Evolutionary conservation across 2,329 filamentous ascomycete species (phyloP).

Genomic region (Coleophoma eucalyptorum): DNA sequence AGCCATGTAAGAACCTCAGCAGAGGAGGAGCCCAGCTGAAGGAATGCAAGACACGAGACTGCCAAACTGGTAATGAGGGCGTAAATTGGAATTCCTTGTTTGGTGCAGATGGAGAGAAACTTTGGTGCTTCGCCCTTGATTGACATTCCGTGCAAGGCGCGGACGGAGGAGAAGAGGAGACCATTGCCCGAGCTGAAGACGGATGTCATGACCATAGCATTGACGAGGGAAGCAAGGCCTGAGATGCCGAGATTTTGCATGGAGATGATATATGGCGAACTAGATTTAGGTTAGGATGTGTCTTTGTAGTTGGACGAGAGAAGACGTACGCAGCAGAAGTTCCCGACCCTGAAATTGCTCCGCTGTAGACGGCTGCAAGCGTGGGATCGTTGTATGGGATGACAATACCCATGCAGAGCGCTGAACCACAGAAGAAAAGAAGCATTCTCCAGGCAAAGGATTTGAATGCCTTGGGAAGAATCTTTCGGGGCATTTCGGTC

Average conservation of each 20-base stretch:
- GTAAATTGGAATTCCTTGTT: conserved; percentile 33
- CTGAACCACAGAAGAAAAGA: conserved; percentile 65
- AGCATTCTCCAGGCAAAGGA: conserved; percentile 69
- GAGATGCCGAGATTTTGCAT: conserved; percentile 62
- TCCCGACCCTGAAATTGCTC: conserved; percentile 44
- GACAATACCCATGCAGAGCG: conserved; percentile 60
- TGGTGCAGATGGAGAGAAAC: conserved; percentile 19
- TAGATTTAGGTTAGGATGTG: background rate
- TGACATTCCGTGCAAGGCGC: conserved; percentile 65
- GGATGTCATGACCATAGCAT: conserved; percentile 63
- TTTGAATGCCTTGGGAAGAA: conserved; percentile 66
- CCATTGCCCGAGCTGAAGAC: conserved; percentile 58
- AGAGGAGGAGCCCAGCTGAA: conserved; percentile 52
- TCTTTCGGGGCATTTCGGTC: conserved; percentile 55
- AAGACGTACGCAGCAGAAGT: conserved; percentile 33
- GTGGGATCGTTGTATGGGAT: conserved; percentile 58
- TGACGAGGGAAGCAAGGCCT: conserved; percentile 62
- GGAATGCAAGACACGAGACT: conserved; percentile 66
- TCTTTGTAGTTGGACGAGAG: background rate
- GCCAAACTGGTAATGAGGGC: conserved; percentile 62
- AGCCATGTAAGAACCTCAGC: conserved; percentile 32
- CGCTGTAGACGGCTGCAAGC: conserved; percentile 46
- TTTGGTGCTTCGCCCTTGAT: conserved; percentile 59
- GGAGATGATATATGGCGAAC: conserved; percentile 40
- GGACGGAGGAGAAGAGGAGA: conserved; percentile 60